These are phyloP conservation scores for Helianthus annuus DNA, from an alignment of 129 eudicot species.

Conservation along the genomic window HanXRQr2.0-SUNRISE NC_035447.2:32020193-32020692, in stretches of 20 bases:
- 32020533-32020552: no score
- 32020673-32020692: no score
- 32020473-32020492: no score
- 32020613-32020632: no score
- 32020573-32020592: no score
- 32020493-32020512: no score
- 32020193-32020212: slow-evolving; percentile 46
- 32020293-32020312: neutral
- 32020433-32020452: neutral
- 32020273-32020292: slow-evolving; percentile 41
- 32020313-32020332: neutral
- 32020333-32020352: neutral
- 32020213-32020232: slow-evolving; percentile 66
- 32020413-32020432: neutral
- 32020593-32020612: no score
- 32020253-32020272: slow-evolving; percentile 59
- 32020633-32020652: no score
- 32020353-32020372: slow-evolving; percentile 1
- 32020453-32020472: no score
- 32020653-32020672: no score
- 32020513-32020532: neutral
- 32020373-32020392: slow-evolving; percentile 4
- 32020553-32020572: no score
- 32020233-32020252: slow-evolving; percentile 67
- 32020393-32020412: neutral